phyloP scores from a whole-genome alignment of 2,329 filamentous ascomycete species.

The Cladobotryum mycophilum region DNA sequence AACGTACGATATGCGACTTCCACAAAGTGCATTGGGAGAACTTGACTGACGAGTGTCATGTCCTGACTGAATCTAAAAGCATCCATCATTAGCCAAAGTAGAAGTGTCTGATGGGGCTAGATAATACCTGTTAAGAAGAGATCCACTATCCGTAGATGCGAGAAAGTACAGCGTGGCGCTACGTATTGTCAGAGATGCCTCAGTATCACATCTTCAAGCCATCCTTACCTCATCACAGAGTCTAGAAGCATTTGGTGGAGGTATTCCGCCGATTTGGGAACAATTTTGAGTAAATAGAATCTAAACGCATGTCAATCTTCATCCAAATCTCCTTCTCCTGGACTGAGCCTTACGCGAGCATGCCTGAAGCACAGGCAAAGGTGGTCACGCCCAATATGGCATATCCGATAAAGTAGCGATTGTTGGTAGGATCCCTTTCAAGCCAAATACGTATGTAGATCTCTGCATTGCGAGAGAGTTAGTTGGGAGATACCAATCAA shows the following conservation, averaged over 20 bases:
- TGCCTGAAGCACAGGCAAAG: no score
- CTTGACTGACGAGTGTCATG: not conserved
- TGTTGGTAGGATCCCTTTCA: not conserved
- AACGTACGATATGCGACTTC: not conserved
- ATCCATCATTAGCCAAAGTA: not conserved
- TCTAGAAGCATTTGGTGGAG: not conserved
- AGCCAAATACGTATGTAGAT: not conserved
- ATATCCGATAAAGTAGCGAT: not conserved
- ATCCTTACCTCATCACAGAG: not conserved
- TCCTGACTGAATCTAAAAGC: constrained; percentile 3
- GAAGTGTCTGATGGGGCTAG: no score
- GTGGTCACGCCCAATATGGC: not conserved
- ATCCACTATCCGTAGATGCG: not conserved
- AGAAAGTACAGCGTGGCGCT: not conserved
- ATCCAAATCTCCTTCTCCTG: no score
- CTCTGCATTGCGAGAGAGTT: not conserved
- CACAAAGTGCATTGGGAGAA: not conserved
- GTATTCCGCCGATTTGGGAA: not conserved
- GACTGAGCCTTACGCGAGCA: not conserved
- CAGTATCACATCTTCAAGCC: not conserved
- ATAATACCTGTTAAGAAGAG: not conserved
- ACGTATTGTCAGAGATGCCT: not conserved
- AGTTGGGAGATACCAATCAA: not conserved
- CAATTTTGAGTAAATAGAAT: not conserved
- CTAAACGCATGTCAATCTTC: not conserved